Base-by-base conservation (phyloP, 169 alveolate species). In the Eimeria sp. region DNA sequence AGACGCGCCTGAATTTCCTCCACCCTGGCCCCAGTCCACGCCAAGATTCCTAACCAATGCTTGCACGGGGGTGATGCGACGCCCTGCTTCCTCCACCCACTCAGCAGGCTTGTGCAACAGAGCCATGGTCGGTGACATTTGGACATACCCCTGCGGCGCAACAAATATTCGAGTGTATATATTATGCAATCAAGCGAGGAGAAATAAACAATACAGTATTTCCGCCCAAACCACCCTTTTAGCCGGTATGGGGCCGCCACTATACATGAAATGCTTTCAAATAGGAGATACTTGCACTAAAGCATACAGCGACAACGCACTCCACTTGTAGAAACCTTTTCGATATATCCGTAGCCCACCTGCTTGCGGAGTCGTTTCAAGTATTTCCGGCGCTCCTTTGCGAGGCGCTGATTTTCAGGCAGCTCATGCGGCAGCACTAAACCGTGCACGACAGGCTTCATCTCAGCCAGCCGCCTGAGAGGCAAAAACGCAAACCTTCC, bases 381-480 rank as follows among this genome's bases (percentile, higher is more conserved):
- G 62, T 74, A 77, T 76, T 85, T 95, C n/a, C 89, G 90, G 30
- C 96, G 95, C 71, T 89, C 89, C 71, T 83, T 85, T 64, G 90
- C 88, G 43, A 91, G 89, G 58, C 90, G 91, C 89, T 77, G 91
- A 43, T 95, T 90, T 74, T 77, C 95, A 43, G 90, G 96, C 14
- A 96, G 95, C 76, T 97, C 97, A 49, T 94, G 90, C 49, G 98
- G 98, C 40, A 96, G 95, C 71, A 96, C 97, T 58, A 97, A 85
- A 27, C 97, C 97, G 43, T 97, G 97, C 56, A 96, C 85, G 27
- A 96, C 97, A 13, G 96, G 85, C 88, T 96, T 97, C 94, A 97
- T 83, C 78, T 95, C 96, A 27, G 94, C 95, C 40, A 97, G 72
- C 56, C 96, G 97, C 96, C 96, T 95, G 95, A 33, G 60, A 85